phyloP scores from a whole-genome alignment of 169 alveolate species.

The Cystoisospora suis region DNA sequence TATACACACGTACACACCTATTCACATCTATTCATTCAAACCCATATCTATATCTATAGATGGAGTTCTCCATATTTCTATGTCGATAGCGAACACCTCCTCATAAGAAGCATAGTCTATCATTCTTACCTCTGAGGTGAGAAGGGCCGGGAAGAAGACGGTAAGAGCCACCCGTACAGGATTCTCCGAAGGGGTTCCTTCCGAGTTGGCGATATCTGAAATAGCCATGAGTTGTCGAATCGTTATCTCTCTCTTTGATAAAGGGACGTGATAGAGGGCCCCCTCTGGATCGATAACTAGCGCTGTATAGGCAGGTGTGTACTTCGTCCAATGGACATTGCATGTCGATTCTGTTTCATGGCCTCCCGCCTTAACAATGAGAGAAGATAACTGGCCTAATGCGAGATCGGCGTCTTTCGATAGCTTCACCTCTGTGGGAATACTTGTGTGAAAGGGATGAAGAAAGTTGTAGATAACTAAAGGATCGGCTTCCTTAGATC shows the following conservation, averaged over 20 bases:
- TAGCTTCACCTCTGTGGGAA: not conserved
- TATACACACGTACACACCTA: not conserved
- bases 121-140: not conserved
- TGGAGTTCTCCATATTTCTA: not conserved
- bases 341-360: not conserved
- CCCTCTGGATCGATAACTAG: not conserved
- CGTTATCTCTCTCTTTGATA: not conserved
- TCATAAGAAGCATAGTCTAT: not conserved
- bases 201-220: not conserved
- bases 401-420: not conserved
- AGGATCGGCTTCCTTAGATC: too few species aligned
- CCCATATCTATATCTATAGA: too few species aligned
- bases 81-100: not conserved
- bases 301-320: constrained; percentile 17
- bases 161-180: not conserved
- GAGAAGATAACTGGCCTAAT: not conserved
- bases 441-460: constrained; percentile 6
- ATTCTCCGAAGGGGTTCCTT: too few species aligned
- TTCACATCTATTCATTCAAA: not conserved
- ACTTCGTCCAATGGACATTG: not conserved
- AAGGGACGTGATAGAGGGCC: not conserved
- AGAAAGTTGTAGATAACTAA: not conserved
- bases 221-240: not conserved
- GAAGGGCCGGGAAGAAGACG: constrained; percentile 28
- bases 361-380: not conserved